Evolutionary conservation across 192 early-diverging fungal species (phyloP), one percentile per base, ranked within the genome.

Genomic region (Coemansia sp.): DNA sequence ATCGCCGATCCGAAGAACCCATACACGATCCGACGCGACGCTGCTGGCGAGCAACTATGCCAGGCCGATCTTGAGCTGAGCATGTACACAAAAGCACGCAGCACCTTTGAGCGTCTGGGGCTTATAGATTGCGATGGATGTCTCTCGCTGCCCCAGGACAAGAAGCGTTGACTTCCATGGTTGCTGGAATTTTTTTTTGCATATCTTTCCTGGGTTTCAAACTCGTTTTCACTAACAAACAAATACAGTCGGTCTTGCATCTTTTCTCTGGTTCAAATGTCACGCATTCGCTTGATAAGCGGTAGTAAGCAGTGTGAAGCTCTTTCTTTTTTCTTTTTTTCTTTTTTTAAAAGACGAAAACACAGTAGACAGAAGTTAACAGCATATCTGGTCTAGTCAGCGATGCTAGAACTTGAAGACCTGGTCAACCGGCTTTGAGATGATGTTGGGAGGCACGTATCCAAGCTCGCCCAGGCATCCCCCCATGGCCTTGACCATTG

Each of bases 401-500:
- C 48, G 26, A 26, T 12, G 48, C 79, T 90, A 96, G 74, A 96
- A 96, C 76, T 93, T 93, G 86, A 93, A 96, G 30, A 95, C 88
- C 69, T 90, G 89, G 74, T 96, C 92, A 31, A 86, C 84, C 28
- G 90, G 83, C 79, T 93, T 94, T 74, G 90, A 92, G 53, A 94
- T 86, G 58, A 87, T 80, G 58, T 86, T 84, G 64, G 90, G 77
- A 70, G 91, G 89, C 31, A 88, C 86, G 68, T 89, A 95, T 48
- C 94, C 94, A 29, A 94, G 83, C 30, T 91, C 87, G 48, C 83
- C 84, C 52, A 87, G 84, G 62, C 82, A 55, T 58, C 77, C 85
- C 63, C 85, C 79, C 92, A 95, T 92, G 63, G 89, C 92, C 65
- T 86, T 86, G 77, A 93, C 78, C 90, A 96, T 95, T 4, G 94